Conservation (phyloP, 768 basidiomycete species). For the Coprinopsis sp. region DNA sequence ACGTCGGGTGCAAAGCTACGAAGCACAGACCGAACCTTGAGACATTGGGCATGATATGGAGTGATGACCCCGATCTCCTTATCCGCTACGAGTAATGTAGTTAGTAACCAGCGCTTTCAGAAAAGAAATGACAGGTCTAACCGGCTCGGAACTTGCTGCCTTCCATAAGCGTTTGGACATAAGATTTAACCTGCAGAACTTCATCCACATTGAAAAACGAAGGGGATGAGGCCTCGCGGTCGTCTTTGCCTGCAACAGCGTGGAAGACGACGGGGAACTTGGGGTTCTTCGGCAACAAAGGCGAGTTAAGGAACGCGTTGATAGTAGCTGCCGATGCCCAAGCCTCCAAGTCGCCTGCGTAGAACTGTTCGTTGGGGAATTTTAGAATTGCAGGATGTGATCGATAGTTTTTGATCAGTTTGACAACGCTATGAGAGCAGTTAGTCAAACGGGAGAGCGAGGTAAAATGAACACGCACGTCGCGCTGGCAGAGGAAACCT, state of each 20-base stretch:
- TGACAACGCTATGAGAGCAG: constrained; percentile 44
- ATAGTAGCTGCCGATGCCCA: constrained; percentile 40
- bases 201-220: constrained; percentile 72
- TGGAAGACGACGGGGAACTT: constrained; percentile 64
- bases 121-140: constrained; percentile 18
- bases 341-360: constrained; percentile 45
- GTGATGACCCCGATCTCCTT: constrained; percentile 56
- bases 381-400: constrained; percentile 57
- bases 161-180: constrained; percentile 35
- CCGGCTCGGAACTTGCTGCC: constrained; percentile 36
- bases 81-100: constrained; percentile 30
- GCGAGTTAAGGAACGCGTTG: constrained; percentile 34
- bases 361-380: constrained; percentile 61
- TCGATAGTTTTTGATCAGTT: constrained; percentile 61
- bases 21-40: constrained; percentile 40
- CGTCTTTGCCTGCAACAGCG: constrained; percentile 54
- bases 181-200: constrained; percentile 46
- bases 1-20: constrained; percentile 32
- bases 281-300: constrained; percentile 33
- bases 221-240: constrained; percentile 62
- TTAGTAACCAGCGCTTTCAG: not conserved
- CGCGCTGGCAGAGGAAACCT: constrained; percentile 18
- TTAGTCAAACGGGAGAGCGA: constrained; percentile 1
- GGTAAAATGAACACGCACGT: not conserved
- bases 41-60: constrained; percentile 58